Evolutionary conservation across 257 asterid species (phyloP).

Genomic region (Craterostigma plantagineum): DNA sequence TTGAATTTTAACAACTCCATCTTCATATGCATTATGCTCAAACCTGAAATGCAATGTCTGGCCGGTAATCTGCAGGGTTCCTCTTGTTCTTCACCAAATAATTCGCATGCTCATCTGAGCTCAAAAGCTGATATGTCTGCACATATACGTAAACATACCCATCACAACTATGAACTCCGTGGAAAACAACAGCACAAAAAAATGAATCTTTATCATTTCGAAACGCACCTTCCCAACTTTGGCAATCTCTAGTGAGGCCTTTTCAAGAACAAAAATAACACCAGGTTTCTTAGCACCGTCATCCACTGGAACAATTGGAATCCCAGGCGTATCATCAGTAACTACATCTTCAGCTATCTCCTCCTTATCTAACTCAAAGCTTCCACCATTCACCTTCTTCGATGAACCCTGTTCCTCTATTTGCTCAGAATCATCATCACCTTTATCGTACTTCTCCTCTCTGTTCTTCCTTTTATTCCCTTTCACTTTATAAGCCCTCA

Average conservation of each 20-base stretch:
- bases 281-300: slow-evolving; percentile 21
- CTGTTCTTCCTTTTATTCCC: slow-evolving; percentile 42
- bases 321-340: slow-evolving; percentile 37
- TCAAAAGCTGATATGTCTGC: slow-evolving; percentile 68
- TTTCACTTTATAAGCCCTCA: slow-evolving; percentile 26
- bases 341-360: slow-evolving; percentile 19
- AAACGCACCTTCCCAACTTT: slow-evolving; percentile 76
- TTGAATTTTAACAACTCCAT: background rate
- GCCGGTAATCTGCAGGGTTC: slow-evolving; percentile 70
- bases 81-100: slow-evolving; percentile 33
- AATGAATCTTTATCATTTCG: slow-evolving; percentile 1
- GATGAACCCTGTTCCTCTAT: slow-evolving; percentile 11
- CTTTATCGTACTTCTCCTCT: slow-evolving; percentile 26
- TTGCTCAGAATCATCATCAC: slow-evolving; percentile 14
- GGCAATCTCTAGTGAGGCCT: slow-evolving; percentile 76
- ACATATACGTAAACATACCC: slow-evolving; percentile 2
- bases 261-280: slow-evolving; percentile 63
- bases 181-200: background rate
- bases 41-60: slow-evolving; percentile 86
- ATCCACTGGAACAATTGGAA: slow-evolving; percentile 35
- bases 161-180: background rate
- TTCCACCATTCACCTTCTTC: slow-evolving; percentile 22
- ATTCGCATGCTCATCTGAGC: slow-evolving; percentile 66
- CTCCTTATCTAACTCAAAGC: slow-evolving; percentile 11
- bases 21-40: slow-evolving; percentile 3